phyloP scores from a whole-genome alignment of 805 yeast genomes.

The Nadsonia fulvescens region DNA sequence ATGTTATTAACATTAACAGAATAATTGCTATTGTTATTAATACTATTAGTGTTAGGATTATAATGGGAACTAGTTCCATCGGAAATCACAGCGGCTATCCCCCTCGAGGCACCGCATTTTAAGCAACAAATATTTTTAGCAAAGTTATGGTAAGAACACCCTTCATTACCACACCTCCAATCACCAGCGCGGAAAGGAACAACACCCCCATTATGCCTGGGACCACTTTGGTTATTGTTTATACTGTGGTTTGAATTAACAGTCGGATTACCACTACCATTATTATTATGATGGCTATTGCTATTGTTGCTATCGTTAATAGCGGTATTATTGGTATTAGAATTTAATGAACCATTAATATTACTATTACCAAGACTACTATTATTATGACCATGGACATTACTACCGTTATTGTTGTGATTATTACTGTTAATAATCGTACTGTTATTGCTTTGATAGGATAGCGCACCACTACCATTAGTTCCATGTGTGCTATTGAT shows the following conservation, averaged over 20 bases:
- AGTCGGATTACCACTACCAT: conserved; percentile 9
- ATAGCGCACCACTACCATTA: too few relatives aligned
- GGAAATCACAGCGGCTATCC: conserved; percentile 8
- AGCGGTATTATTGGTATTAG: too few relatives aligned
- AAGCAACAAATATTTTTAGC: conserved; percentile 78
- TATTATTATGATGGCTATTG: too few relatives aligned
- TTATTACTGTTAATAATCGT: conserved; percentile 1
- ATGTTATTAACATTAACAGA: too few relatives aligned
- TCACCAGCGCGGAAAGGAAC: conserved; percentile 97
- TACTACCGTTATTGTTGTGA: conserved; percentile 1
- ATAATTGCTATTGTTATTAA: too few relatives aligned
- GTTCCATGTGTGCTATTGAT: too few relatives aligned
- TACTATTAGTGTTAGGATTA: too few relatives aligned
- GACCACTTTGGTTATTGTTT: conserved; percentile 9
- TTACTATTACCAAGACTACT: too few relatives aligned
- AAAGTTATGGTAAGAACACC: conserved; percentile 77
- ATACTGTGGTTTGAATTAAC: too few relatives aligned
- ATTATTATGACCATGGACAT: neutral
- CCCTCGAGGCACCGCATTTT: conserved; percentile 69
- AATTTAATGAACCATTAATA: too few relatives aligned
- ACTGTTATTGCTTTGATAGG: conserved; percentile 2
- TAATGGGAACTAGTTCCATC: too few relatives aligned
- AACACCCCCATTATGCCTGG: conserved; percentile 22
- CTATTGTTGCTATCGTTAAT: too few relatives aligned
- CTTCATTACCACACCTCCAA: conserved; percentile 75